Percentiles rank a stretch among this genome's conserved stretches.
phyloP scores from a whole-genome alignment of 2,329 filamentous ascomycete genomes.

The Colletotrichum sp. region DNA sequence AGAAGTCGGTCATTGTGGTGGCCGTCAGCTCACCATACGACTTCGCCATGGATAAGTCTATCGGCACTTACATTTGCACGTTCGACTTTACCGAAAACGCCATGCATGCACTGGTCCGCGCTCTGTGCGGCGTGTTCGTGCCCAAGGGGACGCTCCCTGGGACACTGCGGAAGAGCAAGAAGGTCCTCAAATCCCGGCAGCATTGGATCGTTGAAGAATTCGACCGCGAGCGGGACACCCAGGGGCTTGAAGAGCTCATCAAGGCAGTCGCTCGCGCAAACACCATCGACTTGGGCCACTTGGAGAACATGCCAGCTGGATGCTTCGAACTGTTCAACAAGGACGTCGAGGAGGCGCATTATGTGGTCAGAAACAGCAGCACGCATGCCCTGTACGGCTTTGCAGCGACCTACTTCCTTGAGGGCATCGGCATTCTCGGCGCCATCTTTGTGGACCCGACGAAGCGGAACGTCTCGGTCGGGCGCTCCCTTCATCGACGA shows the following conservation, averaged over 20 bases:
- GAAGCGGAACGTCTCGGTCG: conserved; percentile 87
- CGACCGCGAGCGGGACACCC: conserved; percentile 77
- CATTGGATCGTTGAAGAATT: conserved; percentile 95
- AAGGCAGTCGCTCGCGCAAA: conserved; percentile 71
- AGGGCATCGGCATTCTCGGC: conserved; percentile 76
- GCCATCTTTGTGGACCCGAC: conserved; percentile 88
- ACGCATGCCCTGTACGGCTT: conserved; percentile 92
- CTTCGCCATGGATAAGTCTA: conserved; percentile 89
- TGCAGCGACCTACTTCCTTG: conserved; percentile 84
- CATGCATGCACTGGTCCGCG: conserved; percentile 81
- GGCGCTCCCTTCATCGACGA: conserved; percentile 85
- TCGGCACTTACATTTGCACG: conserved; percentile 92
- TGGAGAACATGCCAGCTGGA: conserved; percentile 71
- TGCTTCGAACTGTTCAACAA: conserved; percentile 78
- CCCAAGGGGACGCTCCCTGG: conserved; percentile 68
- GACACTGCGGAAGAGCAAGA: conserved; percentile 85
- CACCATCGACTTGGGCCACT: conserved; percentile 70
- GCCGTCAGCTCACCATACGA: conserved; percentile 96
- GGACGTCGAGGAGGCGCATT: conserved; percentile 81
- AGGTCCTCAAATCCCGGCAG: conserved; percentile 85
- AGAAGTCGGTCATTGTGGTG: conserved; percentile 89
- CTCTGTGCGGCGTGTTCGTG: conserved; percentile 77
- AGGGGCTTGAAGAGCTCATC: conserved; percentile 78
- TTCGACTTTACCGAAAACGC: conserved; percentile 97
- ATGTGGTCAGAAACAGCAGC: conserved; percentile 92